Percentiles rank a stretch among this genome's conserved stretches.
Evolutionary conservation across 805 yeast species (phyloP).

Genomic region (Pichia ethanolica): DNA sequence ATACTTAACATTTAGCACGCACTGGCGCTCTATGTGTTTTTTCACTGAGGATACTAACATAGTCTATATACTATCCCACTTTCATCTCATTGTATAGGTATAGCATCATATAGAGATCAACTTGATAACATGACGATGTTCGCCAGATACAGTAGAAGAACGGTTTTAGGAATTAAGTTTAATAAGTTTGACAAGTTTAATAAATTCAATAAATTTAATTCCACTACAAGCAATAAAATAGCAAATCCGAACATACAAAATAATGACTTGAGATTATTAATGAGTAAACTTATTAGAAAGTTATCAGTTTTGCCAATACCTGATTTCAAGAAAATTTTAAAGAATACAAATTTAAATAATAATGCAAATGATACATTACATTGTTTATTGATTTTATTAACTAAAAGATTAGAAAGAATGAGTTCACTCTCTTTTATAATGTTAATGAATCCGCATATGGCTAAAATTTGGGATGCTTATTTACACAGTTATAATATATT

Average conservation of each 20-base stretch:
- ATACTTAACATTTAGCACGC: too few species aligned
- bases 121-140: too few species aligned
- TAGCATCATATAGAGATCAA: too few species aligned
- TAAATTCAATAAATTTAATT: background rate
- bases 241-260: background rate
- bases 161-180: too few species aligned
- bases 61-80: too few species aligned
- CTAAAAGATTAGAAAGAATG: conserved; percentile 63
- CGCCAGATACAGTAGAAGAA: too few species aligned
- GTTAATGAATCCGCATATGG: conserved; percentile 79
- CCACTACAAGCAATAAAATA: too few species aligned
- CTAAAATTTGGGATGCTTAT: conserved; percentile 68
- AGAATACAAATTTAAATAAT: background rate
- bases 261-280: background rate
- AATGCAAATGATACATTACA: conserved; percentile 51
- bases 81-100: too few species aligned
- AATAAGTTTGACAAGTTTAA: too few species aligned
- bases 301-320: conserved; percentile 2
- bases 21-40: too few species aligned
- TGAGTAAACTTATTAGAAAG: background rate
- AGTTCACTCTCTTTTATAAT: conserved; percentile 76
- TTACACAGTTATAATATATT: conserved; percentile 38
- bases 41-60: too few species aligned
- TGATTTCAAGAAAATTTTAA: background rate
- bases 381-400: conserved; percentile 51